phyloP scores from a whole-genome alignment of 768 basidiomycete species.

The Trametes cingulata region DNA sequence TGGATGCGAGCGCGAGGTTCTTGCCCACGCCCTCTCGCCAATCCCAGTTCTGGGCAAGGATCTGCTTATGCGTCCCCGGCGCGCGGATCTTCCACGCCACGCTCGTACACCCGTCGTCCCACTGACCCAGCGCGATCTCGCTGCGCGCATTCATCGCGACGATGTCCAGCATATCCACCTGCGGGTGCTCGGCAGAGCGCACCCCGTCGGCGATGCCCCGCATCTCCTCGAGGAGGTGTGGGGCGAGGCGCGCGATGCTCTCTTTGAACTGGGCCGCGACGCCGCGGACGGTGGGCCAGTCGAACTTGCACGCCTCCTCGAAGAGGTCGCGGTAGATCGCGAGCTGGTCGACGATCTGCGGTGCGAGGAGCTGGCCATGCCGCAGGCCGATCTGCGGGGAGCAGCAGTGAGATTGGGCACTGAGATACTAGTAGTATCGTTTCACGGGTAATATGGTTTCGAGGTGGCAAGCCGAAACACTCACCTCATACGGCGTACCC shows the following conservation, averaged over 20 bases:
- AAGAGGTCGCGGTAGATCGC: constrained; percentile 36
- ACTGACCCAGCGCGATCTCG: constrained; percentile 40
- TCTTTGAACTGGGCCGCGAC: constrained; percentile 30
- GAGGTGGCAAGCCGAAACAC: not conserved
- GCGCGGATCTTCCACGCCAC: constrained; percentile 33
- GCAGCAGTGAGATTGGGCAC: too few species aligned
- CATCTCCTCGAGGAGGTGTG: constrained; percentile 36
- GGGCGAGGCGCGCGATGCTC: constrained; percentile 29
- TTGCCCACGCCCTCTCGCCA: constrained; percentile 35
- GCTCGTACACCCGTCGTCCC: constrained; percentile 39
- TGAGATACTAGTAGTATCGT: too few species aligned
- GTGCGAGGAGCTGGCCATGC: constrained; percentile 33
- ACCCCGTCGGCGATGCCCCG: constrained; percentile 37
- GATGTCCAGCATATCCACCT: constrained; percentile 33
- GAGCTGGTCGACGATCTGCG: constrained; percentile 35
- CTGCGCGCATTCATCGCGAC: constrained; percentile 39
- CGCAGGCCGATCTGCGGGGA: constrained; percentile 31
- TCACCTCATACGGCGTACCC: constrained; percentile 22
- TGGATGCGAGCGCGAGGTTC: constrained; percentile 36
- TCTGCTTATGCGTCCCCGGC: constrained; percentile 17
- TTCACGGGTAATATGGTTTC: too few species aligned
- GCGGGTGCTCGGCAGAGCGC: not conserved
- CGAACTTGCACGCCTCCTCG: constrained; percentile 32
- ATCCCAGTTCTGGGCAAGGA: constrained; percentile 42
- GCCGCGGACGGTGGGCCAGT: constrained; percentile 34